These are phyloP conservation scores for Vigna hirtella DNA, from an alignment of 306 rosid species.

Conservation along the genomic window DNA sequence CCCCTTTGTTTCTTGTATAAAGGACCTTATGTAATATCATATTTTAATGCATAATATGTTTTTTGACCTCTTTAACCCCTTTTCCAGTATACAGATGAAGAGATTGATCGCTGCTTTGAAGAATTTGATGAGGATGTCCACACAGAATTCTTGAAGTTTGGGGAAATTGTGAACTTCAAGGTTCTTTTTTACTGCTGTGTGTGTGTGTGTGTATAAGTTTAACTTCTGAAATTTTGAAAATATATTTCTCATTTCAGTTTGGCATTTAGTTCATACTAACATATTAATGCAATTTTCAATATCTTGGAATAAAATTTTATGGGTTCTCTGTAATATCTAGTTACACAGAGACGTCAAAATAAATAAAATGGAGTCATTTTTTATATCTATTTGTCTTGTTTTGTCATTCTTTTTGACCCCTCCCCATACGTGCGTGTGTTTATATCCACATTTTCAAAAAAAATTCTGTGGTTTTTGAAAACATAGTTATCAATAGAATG, in stretches of 20 bases:
- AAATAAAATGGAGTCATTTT: constrained; percentile 14
- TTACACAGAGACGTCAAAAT: neutral
- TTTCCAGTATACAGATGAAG: constrained; percentile 91
- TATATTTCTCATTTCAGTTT: constrained; percentile 26
- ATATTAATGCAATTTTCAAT: neutral
- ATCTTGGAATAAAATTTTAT: neutral
- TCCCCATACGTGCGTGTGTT: no score
- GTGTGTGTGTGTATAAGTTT: constrained; percentile 24
- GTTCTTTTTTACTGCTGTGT: constrained; percentile 53
- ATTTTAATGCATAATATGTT: constrained; percentile 35
- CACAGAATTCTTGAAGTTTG: constrained; percentile 93
- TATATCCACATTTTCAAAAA: neutral
- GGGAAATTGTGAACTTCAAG: constrained; percentile 97
- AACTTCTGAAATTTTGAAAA: constrained; percentile 6
- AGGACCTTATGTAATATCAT: neutral
- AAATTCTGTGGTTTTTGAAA: neutral
- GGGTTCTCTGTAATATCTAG: constrained; percentile 4
- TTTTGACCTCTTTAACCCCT: constrained; percentile 47
- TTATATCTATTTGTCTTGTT: neutral
- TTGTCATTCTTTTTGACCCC: neutral
- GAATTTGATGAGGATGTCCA: constrained; percentile 98
- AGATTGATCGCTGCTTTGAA: constrained; percentile 77
- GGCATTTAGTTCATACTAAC: neutral
- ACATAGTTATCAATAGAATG: neutral
- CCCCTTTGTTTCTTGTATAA: neutral